These are phyloP conservation scores for Ceratobasidium sp. DNA, from an alignment of 1,284 basidiomycete species.

Conservation along the genomic window DNA sequence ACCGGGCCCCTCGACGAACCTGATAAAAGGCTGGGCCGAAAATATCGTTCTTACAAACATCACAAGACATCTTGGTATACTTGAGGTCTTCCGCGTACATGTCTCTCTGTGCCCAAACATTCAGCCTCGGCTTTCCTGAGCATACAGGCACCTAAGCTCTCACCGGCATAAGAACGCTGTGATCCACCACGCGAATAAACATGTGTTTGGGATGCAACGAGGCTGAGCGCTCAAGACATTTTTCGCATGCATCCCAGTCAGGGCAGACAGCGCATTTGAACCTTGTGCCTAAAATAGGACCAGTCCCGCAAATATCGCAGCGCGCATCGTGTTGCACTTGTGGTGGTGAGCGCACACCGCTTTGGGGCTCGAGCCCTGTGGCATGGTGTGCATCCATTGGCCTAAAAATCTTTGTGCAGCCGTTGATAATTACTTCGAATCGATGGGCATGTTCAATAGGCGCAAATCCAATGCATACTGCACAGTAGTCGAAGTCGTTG, in stretches of 20 bases:
- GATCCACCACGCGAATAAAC: slow-evolving; percentile 25
- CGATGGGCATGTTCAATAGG: slow-evolving; percentile 29
- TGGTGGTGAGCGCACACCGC: background rate
- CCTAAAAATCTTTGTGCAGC: slow-evolving; percentile 1
- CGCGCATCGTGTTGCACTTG: background rate
- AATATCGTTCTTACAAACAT: slow-evolving; percentile 1
- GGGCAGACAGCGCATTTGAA: slow-evolving; percentile 37
- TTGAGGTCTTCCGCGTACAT: background rate
- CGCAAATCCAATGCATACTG: slow-evolving; percentile 31
- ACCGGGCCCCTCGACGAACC: background rate
- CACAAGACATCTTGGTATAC: background rate
- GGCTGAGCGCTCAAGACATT: slow-evolving; percentile 17
- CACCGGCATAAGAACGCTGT: slow-evolving; percentile 15
- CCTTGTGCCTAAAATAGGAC: slow-evolving; percentile 19
- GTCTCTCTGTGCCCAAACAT: background rate
- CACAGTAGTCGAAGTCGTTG: slow-evolving; percentile 25
- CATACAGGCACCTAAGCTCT: background rate
- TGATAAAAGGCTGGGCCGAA: slow-evolving; percentile 14
- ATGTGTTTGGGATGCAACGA: slow-evolving; percentile 22
- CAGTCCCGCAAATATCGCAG: slow-evolving; percentile 20
- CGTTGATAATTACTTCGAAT: slow-evolving; percentile 37
- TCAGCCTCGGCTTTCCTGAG: background rate
- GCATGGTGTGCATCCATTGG: slow-evolving; percentile 13
- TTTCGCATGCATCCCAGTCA: slow-evolving; percentile 34
- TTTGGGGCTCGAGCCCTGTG: background rate